Evolutionary conservation across 148 eudicot genomes (phyloP).

Genomic region (Rhododendron simsii): DNA sequence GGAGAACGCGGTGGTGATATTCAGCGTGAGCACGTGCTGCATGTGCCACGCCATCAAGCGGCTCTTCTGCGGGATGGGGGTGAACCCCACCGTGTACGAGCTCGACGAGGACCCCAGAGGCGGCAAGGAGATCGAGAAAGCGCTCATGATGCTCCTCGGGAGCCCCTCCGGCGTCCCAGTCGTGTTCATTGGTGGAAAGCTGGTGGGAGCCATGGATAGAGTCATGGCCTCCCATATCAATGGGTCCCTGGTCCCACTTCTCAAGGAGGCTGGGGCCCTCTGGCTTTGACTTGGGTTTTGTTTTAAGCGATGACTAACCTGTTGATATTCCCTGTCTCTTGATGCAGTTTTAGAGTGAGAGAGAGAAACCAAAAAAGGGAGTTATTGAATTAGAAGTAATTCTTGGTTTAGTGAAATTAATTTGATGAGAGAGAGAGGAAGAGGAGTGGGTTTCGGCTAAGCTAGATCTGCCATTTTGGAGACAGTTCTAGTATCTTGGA

Average conservation of each 20-base stretch:
- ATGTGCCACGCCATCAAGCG: constrained; percentile 70
- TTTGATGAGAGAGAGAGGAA: background rate
- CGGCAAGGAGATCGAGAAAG: constrained; percentile 31
- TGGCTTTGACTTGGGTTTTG: constrained; percentile 8
- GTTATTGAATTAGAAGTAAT: background rate
- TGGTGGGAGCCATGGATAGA: constrained; percentile 63
- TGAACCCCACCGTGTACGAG: constrained; percentile 61
- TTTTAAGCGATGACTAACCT: background rate
- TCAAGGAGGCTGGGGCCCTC: constrained; percentile 52
- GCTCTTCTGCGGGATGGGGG: constrained; percentile 66
- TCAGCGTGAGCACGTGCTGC: constrained; percentile 64
- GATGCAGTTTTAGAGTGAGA: constrained; percentile 1
- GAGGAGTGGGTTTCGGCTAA: constrained; percentile 8
- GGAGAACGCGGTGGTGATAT: constrained; percentile 59
- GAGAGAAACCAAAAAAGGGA: background rate
- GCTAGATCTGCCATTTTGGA: constrained; percentile 9
- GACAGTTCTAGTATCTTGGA: background rate
- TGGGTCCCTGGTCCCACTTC: constrained; percentile 68
- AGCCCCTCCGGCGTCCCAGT: constrained; percentile 35
- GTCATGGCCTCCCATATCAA: constrained; percentile 72
- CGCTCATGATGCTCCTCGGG: constrained; percentile 20
- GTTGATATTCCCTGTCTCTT: background rate
- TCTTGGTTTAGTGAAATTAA: background rate
- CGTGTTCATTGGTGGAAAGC: constrained; percentile 60
- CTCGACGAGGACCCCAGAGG: constrained; percentile 37